Percentiles rank a stretch among this genome's conserved stretches.
Evolutionary conservation across 2,329 filamentous ascomycete genomes (phyloP).

Genomic region (Fusarium redolens): DNA sequence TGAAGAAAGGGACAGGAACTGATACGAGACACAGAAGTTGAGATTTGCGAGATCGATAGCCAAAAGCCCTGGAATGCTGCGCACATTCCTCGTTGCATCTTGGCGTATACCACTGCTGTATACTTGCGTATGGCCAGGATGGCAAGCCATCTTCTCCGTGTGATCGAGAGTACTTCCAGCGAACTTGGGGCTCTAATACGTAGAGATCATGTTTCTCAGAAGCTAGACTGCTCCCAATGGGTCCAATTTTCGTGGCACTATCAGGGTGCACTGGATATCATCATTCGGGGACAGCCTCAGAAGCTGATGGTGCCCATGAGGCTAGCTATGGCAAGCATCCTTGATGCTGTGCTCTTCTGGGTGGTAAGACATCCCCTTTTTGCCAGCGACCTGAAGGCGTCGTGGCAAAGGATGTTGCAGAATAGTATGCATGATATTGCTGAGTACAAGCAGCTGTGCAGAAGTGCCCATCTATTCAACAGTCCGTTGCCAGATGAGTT

Average conservation of each 20-base stretch:
- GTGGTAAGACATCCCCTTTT: slow-evolving; percentile 43
- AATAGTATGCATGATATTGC: slow-evolving; percentile 44
- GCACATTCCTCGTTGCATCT: slow-evolving; percentile 49
- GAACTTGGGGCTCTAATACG: slow-evolving; percentile 40
- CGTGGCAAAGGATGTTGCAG: slow-evolving; percentile 43
- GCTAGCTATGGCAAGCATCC: slow-evolving; percentile 47
- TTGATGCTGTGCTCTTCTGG: slow-evolving; percentile 46
- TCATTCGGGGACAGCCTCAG: slow-evolving; percentile 39
- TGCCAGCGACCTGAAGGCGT: slow-evolving; percentile 39
- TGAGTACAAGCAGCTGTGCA: slow-evolving; percentile 39
- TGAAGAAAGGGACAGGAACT: not conserved
- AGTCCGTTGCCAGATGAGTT: slow-evolving; percentile 34
- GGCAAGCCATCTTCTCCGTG: slow-evolving; percentile 43
- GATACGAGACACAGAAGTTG: slow-evolving; percentile 39
- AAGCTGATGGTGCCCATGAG: slow-evolving; percentile 48
- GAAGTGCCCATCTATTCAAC: slow-evolving; percentile 13
- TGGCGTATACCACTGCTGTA: slow-evolving; percentile 49
- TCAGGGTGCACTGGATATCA: slow-evolving; percentile 45
- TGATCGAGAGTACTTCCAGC: slow-evolving; percentile 43
- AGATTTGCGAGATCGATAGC: slow-evolving; percentile 45
- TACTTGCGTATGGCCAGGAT: slow-evolving; percentile 46
- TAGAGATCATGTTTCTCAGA: slow-evolving; percentile 16
- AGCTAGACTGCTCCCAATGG: slow-evolving; percentile 35
- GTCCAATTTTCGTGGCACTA: slow-evolving; percentile 43
- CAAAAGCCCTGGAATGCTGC: slow-evolving; percentile 41